phyloP scores from a whole-genome alignment of 2,329 filamentous ascomycete genomes.

The Atkinsonella texensis region DNA sequence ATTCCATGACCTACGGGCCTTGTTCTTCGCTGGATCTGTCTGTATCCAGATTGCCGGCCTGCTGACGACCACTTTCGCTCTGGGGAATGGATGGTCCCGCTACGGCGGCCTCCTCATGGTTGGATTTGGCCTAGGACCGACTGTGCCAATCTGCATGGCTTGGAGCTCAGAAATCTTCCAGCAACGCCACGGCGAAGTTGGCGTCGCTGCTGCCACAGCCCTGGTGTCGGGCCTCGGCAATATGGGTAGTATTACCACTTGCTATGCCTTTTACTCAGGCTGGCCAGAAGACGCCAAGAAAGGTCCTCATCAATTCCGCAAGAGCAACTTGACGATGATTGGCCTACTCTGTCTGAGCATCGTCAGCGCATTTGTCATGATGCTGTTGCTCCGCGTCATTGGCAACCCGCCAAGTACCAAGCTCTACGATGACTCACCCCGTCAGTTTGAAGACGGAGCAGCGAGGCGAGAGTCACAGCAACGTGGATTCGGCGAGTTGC shows the following conservation, averaged over 20 bases:
- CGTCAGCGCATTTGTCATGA: conserved; percentile 57
- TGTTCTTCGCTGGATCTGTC: conserved; percentile 69
- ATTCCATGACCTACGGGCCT: conserved; percentile 66
- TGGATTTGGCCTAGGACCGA: conserved; percentile 81
- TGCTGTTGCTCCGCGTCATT: conserved; percentile 46
- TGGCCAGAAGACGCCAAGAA: conserved; percentile 66
- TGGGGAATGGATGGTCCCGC: conserved; percentile 61
- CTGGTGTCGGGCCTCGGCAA: conserved; percentile 82
- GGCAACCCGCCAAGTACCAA: conserved; percentile 41
- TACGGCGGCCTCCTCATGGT: conserved; percentile 85
- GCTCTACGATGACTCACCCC: conserved; percentile 27
- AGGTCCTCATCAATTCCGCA: conserved; percentile 60
- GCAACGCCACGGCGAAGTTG: conserved; percentile 76
- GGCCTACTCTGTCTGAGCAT: conserved; percentile 74
- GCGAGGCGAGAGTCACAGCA: conserved; percentile 45
- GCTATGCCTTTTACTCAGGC: conserved; percentile 78
- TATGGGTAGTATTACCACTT: conserved; percentile 73
- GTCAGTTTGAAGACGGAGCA: conserved; percentile 46
- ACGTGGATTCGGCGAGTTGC: conserved; percentile 41
- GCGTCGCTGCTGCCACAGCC: conserved; percentile 74
- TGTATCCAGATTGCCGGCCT: conserved; percentile 74
- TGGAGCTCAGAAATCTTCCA: conserved; percentile 91
- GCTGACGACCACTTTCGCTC: conserved; percentile 65
- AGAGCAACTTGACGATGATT: conserved; percentile 81
- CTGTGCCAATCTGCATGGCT: conserved; percentile 86